A percentile compares a stretch with the other conserved stretches of the same genome.
These are phyloP conservation scores for Agrocybe chaxingu DNA, from an alignment of 768 basidiomycete genomes.

Conservation along the genomic window DNA sequence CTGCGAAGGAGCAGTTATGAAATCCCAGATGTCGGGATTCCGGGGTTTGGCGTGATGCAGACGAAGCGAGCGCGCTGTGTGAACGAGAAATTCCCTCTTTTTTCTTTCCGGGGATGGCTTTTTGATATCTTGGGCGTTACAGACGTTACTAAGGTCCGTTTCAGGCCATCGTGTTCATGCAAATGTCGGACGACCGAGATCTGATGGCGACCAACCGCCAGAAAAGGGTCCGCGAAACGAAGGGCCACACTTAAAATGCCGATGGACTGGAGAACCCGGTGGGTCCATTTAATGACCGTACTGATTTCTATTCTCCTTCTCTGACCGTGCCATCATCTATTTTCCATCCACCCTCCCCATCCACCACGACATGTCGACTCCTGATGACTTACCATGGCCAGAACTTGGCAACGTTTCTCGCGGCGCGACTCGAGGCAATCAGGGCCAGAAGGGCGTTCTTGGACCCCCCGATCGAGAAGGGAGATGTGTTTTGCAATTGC, in stretches of 20 bases:
- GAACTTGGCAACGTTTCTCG: slow-evolving; percentile 83
- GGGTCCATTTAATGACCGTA: slow-evolving; percentile 33
- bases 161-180: slow-evolving; percentile 19
- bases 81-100: slow-evolving; percentile 16
- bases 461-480: slow-evolving; percentile 71
- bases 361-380: slow-evolving; percentile 39
- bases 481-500: slow-evolving; percentile 73
- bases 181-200: slow-evolving; percentile 17
- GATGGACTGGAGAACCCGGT: slow-evolving; percentile 21
- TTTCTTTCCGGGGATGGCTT: slow-evolving; percentile 20
- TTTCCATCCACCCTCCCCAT: slow-evolving; percentile 17
- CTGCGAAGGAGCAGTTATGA: neutral
- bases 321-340: slow-evolving; percentile 25
- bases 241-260: slow-evolving; percentile 26
- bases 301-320: slow-evolving; percentile 26
- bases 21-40: slow-evolving; percentile 20
- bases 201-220: slow-evolving; percentile 19
- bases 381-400: slow-evolving; percentile 84
- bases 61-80: slow-evolving; percentile 6
- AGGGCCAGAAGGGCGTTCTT: slow-evolving; percentile 80
- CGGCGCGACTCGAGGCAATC: slow-evolving; percentile 80
- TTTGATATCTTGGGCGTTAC: slow-evolving; percentile 20
- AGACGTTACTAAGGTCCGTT: slow-evolving; percentile 20
- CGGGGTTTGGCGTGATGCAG: slow-evolving; percentile 8
- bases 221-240: slow-evolving; percentile 18